phyloP scores from a whole-genome alignment of 352 stramenopile genomes.

The Phytophthora crassamura region DNA sequence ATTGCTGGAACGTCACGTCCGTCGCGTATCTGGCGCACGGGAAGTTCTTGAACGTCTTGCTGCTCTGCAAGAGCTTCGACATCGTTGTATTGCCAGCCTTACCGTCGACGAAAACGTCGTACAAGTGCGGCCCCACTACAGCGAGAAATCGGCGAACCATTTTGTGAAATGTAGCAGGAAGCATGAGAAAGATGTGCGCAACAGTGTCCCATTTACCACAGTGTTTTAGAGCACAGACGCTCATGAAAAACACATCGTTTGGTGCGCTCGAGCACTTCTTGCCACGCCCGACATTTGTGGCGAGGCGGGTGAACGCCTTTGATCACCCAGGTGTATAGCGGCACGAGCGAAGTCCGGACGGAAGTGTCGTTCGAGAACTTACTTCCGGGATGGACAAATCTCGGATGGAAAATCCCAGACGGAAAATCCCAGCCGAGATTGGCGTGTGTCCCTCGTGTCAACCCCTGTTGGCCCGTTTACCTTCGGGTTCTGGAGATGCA shows the following conservation, averaged over 20 bases:
- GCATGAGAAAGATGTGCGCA: not conserved
- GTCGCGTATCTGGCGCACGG: conserved; percentile 1
- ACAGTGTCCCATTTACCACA: conserved; percentile 8
- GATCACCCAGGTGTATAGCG: too few species aligned
- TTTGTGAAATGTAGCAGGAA: not conserved
- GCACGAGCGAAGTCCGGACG: too few species aligned
- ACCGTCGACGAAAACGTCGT: not conserved
- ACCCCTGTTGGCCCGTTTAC: too few species aligned
- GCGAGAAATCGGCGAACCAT: not conserved
- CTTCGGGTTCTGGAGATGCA: too few species aligned
- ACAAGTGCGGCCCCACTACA: not conserved
- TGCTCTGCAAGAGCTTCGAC: not conserved
- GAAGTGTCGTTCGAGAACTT: too few species aligned
- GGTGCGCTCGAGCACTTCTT: not conserved
- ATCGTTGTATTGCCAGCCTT: not conserved
- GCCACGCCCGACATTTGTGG: not conserved
- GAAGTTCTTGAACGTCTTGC: conserved; percentile 3
- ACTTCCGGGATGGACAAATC: too few species aligned
- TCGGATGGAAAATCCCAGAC: too few species aligned
- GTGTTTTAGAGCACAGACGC: not conserved
- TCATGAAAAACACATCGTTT: conserved; percentile 6
- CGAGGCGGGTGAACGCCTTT: too few species aligned
- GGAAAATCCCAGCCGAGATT: too few species aligned
- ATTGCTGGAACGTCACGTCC: conserved; percentile 12
- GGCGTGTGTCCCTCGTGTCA: too few species aligned